Conservation (phyloP, 2,329 filamentous ascomycete genomes). For the Orbilia quercus region DNA sequence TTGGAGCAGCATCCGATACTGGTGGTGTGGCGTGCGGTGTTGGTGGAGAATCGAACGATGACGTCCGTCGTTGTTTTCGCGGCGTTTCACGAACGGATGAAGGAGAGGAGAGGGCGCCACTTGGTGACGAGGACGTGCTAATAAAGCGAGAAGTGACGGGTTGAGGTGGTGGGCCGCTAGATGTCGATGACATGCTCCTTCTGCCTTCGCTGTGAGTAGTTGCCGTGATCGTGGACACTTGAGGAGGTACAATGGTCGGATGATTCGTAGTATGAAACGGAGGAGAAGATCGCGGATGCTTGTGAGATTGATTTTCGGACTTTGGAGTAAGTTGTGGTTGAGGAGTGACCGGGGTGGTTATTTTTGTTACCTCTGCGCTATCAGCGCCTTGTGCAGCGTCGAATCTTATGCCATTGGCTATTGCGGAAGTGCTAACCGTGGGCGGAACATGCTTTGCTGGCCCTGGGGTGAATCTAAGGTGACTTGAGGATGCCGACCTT, state of each 20-base stretch:
- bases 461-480: conserved; percentile 42
- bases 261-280: conserved; percentile 53
- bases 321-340: conserved; percentile 43
- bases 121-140: conserved; percentile 42
- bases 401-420: conserved; percentile 36
- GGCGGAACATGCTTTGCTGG: conserved; percentile 33
- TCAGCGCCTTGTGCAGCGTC: conserved; percentile 16
- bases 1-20: conserved; percentile 25
- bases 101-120: conserved; percentile 44
- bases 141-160: conserved; percentile 53
- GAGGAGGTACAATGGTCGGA: conserved; percentile 45
- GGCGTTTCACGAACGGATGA: conserved; percentile 52
- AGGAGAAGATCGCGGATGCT: conserved; percentile 46
- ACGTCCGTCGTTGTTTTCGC: conserved; percentile 31
- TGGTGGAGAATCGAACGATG: conserved; percentile 53
- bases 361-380: conserved; percentile 34
- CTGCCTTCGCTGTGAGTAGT: conserved; percentile 50
- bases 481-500: conserved; percentile 30
- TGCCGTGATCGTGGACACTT: conserved; percentile 45
- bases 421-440: conserved; percentile 11
- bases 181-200: conserved; percentile 50
- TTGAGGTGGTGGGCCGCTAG: conserved; percentile 42
- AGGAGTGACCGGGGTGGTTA: conserved; percentile 47
- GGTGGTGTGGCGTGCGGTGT: conserved; percentile 53
- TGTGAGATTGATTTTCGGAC: conserved; percentile 29